Evolutionary conservation across 1,284 basidiomycete species (phyloP).

Genomic region (Cryptococcus neoformans): DNA sequence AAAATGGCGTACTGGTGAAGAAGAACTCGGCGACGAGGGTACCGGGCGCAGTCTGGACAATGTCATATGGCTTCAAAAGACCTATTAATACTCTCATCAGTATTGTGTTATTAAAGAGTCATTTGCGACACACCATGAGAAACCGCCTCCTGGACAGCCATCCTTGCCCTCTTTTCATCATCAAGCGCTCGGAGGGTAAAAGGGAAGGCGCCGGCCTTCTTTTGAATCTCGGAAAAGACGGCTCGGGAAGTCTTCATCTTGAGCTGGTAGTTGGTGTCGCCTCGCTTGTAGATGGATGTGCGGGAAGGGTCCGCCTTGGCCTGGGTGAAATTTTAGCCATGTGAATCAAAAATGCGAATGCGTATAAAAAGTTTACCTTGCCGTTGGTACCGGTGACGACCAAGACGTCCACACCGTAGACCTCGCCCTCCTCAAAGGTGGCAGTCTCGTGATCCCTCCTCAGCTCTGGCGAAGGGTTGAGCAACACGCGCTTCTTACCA

Average conservation of each 20-base stretch:
- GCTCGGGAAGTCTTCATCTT: slow-evolving; percentile 97
- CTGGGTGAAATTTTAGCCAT: slow-evolving; percentile 49
- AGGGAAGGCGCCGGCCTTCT: slow-evolving; percentile 81
- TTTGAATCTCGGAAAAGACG: slow-evolving; percentile 94
- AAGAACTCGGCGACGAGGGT: slow-evolving; percentile 90
- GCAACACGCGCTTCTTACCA: slow-evolving; percentile 92
- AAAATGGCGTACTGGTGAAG: slow-evolving; percentile 66
- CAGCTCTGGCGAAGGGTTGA: slow-evolving; percentile 80
- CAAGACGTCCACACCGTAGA: slow-evolving; percentile 93
- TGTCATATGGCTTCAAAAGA: slow-evolving; percentile 49
- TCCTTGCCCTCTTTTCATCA: slow-evolving; percentile 90
- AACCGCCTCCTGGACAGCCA: slow-evolving; percentile 94
- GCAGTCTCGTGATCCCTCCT: slow-evolving; percentile 78
- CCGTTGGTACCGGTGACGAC: slow-evolving; percentile 84
- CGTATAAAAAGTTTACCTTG: slow-evolving; percentile 60
- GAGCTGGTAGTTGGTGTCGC: slow-evolving; percentile 86
- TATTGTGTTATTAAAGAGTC: too few relatives aligned
- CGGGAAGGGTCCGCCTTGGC: slow-evolving; percentile 82
- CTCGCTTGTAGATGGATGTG: slow-evolving; percentile 91
- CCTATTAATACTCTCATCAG: slow-evolving; percentile 14
- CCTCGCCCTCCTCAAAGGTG: slow-evolving; percentile 89
- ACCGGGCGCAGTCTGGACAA: slow-evolving; percentile 66
- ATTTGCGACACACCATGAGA: slow-evolving; percentile 62
- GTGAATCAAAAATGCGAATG: too few relatives aligned
- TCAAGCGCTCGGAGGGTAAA: slow-evolving; percentile 55